Evolutionary conservation across 2,329 filamentous ascomycete species (phyloP).

Genomic region (Colletotrichum scovillei): DNA sequence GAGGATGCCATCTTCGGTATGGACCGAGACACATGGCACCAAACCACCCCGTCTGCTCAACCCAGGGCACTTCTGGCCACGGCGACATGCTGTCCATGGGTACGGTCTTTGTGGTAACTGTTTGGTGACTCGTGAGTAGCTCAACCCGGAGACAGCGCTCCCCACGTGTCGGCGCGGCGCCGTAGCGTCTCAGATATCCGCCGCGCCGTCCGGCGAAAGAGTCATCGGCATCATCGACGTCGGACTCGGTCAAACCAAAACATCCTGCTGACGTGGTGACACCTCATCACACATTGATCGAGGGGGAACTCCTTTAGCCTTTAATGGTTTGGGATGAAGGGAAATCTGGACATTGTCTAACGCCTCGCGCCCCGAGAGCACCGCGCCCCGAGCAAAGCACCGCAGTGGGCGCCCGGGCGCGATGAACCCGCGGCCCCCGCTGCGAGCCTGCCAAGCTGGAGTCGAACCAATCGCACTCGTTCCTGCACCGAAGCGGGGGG

Average conservation of each 20-base stretch:
- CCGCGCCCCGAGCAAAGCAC: constrained; percentile 12
- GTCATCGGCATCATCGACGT: neutral
- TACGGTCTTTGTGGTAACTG: no score
- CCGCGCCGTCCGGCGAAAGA: constrained; percentile 2
- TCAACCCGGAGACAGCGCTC: neutral
- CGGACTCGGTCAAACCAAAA: neutral
- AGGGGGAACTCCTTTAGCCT: neutral
- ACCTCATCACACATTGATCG: neutral
- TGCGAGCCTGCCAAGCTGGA: constrained; percentile 1
- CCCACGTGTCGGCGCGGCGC: neutral
- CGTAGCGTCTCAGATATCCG: constrained; percentile 3
- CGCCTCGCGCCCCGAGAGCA: constrained; percentile 20
- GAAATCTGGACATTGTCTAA: no score
- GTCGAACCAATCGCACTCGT: constrained; percentile 5
- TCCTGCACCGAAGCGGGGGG: neutral
- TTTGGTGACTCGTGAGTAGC: neutral
- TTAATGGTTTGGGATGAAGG: neutral
- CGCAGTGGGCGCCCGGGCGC: neutral
- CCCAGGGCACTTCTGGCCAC: no score
- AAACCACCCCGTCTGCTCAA: no score
- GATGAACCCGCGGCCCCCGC: constrained; percentile 18
- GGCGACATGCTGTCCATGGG: neutral
- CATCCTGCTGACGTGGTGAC: constrained; percentile 9
- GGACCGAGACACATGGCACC: no score
- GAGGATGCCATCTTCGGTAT: no score